phyloP scores from a whole-genome alignment of 768 basidiomycete species.

The Sutorius australiensis region DNA sequence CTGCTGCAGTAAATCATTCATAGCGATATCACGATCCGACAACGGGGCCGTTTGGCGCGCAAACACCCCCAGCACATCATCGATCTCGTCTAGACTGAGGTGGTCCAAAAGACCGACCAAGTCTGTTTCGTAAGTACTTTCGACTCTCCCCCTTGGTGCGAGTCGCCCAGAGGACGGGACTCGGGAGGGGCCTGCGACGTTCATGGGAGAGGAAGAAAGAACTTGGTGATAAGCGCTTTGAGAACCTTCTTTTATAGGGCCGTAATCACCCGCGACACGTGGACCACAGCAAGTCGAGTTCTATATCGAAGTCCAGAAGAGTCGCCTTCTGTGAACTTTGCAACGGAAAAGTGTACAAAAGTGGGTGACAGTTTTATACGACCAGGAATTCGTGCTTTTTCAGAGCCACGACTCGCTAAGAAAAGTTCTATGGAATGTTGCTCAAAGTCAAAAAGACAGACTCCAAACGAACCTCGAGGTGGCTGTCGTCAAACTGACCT shows the following conservation, averaged over 20 bases:
- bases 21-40: constrained; percentile 23
- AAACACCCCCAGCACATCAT: constrained; percentile 1
- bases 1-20: constrained; percentile 25
- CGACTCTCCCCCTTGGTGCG: constrained; percentile 8
- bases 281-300: neutral
- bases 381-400: too few relatives aligned
- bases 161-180: neutral
- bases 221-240: neutral
- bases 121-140: constrained; percentile 22
- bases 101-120: too few relatives aligned
- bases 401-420: neutral
- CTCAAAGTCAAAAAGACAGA: neutral
- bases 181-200: constrained; percentile 25
- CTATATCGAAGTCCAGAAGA: neutral
- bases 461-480: neutral
- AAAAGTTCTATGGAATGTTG: too few relatives aligned
- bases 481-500: neutral
- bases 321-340: neutral
- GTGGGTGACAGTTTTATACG: too few relatives aligned
- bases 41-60: neutral
- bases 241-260: constrained; percentile 3
- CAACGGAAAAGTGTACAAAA: neutral
- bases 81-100: neutral
- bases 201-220: constrained; percentile 22
- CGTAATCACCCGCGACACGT: neutral